Base-by-base conservation (phyloP, 768 basidiomycete species). In the Pholiota microspora region DNA sequence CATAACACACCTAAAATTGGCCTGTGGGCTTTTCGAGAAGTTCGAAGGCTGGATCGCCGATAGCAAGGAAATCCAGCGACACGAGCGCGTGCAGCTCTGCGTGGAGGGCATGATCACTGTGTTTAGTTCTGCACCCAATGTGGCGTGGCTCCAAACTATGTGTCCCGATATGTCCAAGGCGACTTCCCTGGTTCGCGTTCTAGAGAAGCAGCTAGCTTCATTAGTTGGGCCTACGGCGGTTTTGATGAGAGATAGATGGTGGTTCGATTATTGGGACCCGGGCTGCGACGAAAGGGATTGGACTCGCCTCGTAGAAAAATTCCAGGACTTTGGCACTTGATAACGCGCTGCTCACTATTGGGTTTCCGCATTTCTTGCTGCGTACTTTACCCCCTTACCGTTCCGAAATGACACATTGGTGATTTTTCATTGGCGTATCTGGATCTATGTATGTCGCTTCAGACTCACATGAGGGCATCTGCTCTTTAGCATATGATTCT, bases 51-150 rank as follows among this genome's bases (percentile, higher is more conserved):
- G 70, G 70, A 45, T 69, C 7, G 53, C 53, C 0, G 53, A 55
- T 9, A 61, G 61, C 0, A 60, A 62, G 10, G 62, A 64, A 24
- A 57, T 65, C 2, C 64, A 63, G n/a, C 53, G 64, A 10, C 61
- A 60, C 29, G 68, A 68, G 34, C 55, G 70, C 23, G 65, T 69
- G 15, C 64, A 67, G 44, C 54, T 71, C 12, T 69, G 68, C 38
- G 62, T 64, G 12, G 65, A 68, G 49, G 69, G 69, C 1, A 62
- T 69, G 63, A 57, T 69, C 24, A 68, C 65, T 16, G 55, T 69
- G 1, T 71, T 71, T 53, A 59, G 64, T 1, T 57, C 61, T 0
- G 44, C 52, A 2, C 38, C 60, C 13, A 59, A 64, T 38, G 15
- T 66, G 16, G 36, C 16, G n/a, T 57, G 53, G 55, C 40, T 68